Evolutionary conservation across 108 stramenopile species (phyloP), one percentile per base, ranked within the genome.

Genomic region (Stephanodiscus triporus): DNA sequence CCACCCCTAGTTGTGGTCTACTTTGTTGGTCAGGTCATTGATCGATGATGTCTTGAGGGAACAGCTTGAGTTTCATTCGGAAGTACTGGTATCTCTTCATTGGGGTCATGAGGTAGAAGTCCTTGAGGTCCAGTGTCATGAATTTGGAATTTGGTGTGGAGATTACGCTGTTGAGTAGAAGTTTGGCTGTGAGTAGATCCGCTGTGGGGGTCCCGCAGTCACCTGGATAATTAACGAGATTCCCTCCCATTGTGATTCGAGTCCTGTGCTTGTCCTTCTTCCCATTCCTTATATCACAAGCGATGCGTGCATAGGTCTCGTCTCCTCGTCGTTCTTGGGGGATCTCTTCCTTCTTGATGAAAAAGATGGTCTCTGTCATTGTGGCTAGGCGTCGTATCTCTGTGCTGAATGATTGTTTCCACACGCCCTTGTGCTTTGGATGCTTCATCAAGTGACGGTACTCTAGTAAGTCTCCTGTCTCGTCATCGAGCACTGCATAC

Each of bases 21-120:
- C 38, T 19, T 37, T 34, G 6, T 43, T 37, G 0, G 23, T 9
- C 0, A 87, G 63, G 6, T 81, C 67, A 66, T 36, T 74, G 27
- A 36, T 69, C 49, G 20, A 81, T 78, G 66, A 87, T 38, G 7
- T 73, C 70, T 17, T 63, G 40, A 4, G 82, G 82, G 14, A 86
- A 23, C 2, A 66, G 30, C 9, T 24, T 10, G 0, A 66, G 11
- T 37, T 37, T 66, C 14, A 73, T 19, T 26, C 51, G n/a, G 0
- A 48, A 16, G 42, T 77, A 83, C 63, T 86, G 68, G 56, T 7
- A 75, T 43, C 65, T 51, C 50, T 23, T 9, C 68, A 87, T 66
- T 0, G 76, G 80, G 3, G 76, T 87, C 24, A 49, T 60, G 24
- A 84, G 55, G 63, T 78, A 81, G 51, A 81, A 81, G 29, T 79